These are phyloP conservation scores for Ogataea chonburiensis DNA, from an alignment of 805 yeast genomes.

Conservation along the genomic window DNA sequence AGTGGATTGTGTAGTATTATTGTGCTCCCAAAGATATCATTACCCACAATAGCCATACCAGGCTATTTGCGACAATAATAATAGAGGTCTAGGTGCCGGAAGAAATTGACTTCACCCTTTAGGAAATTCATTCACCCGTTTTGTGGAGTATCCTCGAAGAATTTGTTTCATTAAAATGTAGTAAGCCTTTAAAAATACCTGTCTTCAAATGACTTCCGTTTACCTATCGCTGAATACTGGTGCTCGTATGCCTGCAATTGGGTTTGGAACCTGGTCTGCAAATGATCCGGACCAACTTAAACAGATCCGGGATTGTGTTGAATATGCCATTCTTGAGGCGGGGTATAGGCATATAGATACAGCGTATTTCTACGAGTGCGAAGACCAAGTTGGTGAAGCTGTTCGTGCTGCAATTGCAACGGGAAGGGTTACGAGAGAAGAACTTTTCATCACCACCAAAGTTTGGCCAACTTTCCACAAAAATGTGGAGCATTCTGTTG, in stretches of 20 bases:
- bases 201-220: slow-evolving; percentile 2
- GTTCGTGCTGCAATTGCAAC: slow-evolving; percentile 22
- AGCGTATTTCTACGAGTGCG: slow-evolving; percentile 42
- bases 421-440: slow-evolving; percentile 16
- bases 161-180: too few relatives aligned
- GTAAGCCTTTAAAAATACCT: too few relatives aligned
- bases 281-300: slow-evolving; percentile 3
- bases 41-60: too few relatives aligned
- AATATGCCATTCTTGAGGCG: slow-evolving; percentile 18
- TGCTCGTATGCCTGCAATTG: slow-evolving; percentile 22
- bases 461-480: slow-evolving; percentile 28
- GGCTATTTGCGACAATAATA: too few relatives aligned
- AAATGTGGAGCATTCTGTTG: slow-evolving; percentile 36
- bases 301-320: slow-evolving; percentile 18
- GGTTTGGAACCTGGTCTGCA: slow-evolving; percentile 25
- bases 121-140: too few relatives aligned
- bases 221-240: slow-evolving; percentile 19
- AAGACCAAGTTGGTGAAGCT: slow-evolving; percentile 42
- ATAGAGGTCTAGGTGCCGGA: too few relatives aligned
- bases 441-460: slow-evolving; percentile 23
- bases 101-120: too few relatives aligned
- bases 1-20: too few relatives aligned
- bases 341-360: slow-evolving; percentile 45
- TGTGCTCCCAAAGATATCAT: too few relatives aligned
- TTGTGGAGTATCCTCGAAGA: too few relatives aligned